Evolutionary conservation across 768 basidiomycete species (phyloP), one percentile per base, ranked within the genome.

Genomic region (Vararia minispora): DNA sequence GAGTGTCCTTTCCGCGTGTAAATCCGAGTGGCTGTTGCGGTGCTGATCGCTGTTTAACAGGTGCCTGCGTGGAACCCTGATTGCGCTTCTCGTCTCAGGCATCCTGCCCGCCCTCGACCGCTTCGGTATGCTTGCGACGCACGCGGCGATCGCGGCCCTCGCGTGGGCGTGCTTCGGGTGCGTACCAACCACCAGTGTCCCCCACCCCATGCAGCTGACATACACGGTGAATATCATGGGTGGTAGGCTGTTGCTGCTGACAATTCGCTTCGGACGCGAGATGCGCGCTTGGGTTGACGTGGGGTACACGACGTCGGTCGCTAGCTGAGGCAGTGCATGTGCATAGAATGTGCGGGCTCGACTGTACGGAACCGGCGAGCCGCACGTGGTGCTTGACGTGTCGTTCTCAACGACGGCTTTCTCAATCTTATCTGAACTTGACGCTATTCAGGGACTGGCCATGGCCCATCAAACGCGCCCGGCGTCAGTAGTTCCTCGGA

Each of bases 221-320:
- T n/a, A n/a, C n/a, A n/a, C n/a, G n/a, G n/a, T n/a, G n/a, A n/a
- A n/a, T n/a, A n/a, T 20, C 11, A 35, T 6, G 17, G 21, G 20
- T 42, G 23, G 39, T 40, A 80, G 79, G 10, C 35, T 76, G 4
- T 44, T 81, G 3, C 68, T 62, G 59, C 43, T 63, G n/a, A 71
- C 69, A 3, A 72, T 82, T 32, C 60, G 56, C n/a, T 74, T 78
- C 31, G 79, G 77, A 3, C 64, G 65, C 21, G 58, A 61, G 37
- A 66, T 82, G 61, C 63, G 79, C 29, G 67, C 64, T 1, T 74
- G 67, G 61, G 56, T 67, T 5, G 71, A 81, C 45, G 56, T 78
- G 6, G 76, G 70, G 3, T 79, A 66, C 47, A 70, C 75, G 1
- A 68, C 65, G 0, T 52, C 50, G 8, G 52, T 59, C 2, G 58